Base-by-base conservation (phyloP, 148 eudicot genomes). In the Gaultheria prostrata region DNA sequence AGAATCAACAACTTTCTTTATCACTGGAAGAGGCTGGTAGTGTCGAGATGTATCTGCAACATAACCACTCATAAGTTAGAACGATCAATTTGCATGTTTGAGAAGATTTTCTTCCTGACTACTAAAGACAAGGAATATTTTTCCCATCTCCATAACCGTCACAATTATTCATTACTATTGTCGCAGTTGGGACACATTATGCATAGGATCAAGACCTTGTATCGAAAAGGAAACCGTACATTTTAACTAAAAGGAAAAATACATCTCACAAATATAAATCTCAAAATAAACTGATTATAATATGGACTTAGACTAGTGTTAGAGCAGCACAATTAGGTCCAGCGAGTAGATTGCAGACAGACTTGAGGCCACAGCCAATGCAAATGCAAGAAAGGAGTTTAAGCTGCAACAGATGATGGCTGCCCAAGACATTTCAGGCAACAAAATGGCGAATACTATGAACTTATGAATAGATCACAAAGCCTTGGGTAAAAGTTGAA, bases 21-120 rank as follows among this genome's bases (percentile, higher is more conserved):
- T 94, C 77, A 92, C 87, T 1, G 88, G 91, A 78, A 94, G 51
- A 18, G 98, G 95, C 86, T 85, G 89, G 89, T 93, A 96, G 86
- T 96, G 99, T 33, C 99, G 87, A 8, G 99, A 87, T 32, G 99
- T 96, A 91, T 96, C 99, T 96, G 92, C 91, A 92, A 32, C 50
- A 90, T 49, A 17, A 10, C 14, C 70, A 10, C 49, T 20, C 82
- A 83, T 43, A 46, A 7, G 57, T 85, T 69, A 88, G 80, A 83
- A 46, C 28, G 57, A 33, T 48, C 77, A 24, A n/a, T 56, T n/a
- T 3, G 48, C 45, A 50, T 24, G 28, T 3, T 56, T 51, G 30
- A 50, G 30, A 77, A 33, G 20, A 51, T 32, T 51, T 1, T 77
- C 61, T 77, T 32, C 11, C 33, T 20, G 1, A 17, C 33, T 12